Conservation (phyloP, 345 rosid genomes). For the Populus pruinosa region DNA sequence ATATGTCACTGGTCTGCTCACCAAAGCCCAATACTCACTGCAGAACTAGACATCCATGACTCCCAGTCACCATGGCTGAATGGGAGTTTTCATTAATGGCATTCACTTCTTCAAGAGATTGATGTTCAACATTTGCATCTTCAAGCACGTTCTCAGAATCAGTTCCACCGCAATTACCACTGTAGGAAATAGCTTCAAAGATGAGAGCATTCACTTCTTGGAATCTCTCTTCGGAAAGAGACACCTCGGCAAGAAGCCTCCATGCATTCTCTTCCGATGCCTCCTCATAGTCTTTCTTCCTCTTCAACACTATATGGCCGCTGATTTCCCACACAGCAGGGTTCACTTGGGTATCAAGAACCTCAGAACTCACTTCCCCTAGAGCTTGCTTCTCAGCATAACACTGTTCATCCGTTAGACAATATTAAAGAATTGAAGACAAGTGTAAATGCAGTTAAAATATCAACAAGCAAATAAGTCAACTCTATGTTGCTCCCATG, state of each 20-base stretch:
- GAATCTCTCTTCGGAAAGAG: slow-evolving; percentile 83
- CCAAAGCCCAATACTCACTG: slow-evolving; percentile 38
- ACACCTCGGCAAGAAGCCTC: slow-evolving; percentile 85
- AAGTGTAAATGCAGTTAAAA: neutral
- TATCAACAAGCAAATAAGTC: neutral
- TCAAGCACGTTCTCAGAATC: slow-evolving; percentile 20
- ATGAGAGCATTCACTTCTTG: slow-evolving; percentile 65
- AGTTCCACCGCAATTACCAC: slow-evolving; percentile 10
- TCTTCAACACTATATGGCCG: slow-evolving; percentile 95
- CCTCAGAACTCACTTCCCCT: slow-evolving; percentile 74
- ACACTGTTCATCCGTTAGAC: slow-evolving; percentile 46
- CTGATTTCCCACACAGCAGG: slow-evolving; percentile 99
- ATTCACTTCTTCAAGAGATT: slow-evolving; percentile 19
- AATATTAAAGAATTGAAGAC: neutral
- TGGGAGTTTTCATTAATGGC: slow-evolving; percentile 36
- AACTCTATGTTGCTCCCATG: neutral
- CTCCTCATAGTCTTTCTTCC: slow-evolving; percentile 80
- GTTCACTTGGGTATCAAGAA: slow-evolving; percentile 92
- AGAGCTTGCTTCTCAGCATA: slow-evolving; percentile 97
- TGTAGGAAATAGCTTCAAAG: slow-evolving; percentile 47
- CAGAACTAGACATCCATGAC: slow-evolving; percentile 67
- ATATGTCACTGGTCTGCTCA: neutral
- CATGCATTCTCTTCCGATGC: slow-evolving; percentile 91
- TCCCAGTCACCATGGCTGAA: slow-evolving; percentile 44
- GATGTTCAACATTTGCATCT: slow-evolving; percentile 23